A percentile compares a stretch with the other conserved stretches of the same genome.
Conservation (phyloP, 2,329 filamentous ascomycete species). For the Basipetospora chlamydospora region DNA sequence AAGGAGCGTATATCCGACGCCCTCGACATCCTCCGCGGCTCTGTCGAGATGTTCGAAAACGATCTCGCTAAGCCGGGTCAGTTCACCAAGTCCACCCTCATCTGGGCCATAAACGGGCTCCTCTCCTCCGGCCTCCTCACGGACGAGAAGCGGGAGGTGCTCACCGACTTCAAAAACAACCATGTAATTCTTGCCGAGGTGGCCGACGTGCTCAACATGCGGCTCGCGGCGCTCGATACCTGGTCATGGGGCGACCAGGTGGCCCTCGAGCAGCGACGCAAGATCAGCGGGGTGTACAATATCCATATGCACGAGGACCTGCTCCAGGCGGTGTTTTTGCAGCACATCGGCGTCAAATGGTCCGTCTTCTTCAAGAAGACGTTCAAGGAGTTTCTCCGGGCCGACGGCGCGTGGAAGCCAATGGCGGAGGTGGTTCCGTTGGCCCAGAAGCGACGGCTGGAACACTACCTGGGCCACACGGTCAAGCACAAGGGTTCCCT, state of each 20-base stretch:
- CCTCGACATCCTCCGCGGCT: conserved; percentile 13
- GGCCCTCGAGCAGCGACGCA: conserved; percentile 26
- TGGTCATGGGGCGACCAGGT: conserved; percentile 33
- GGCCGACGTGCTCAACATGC: conserved; percentile 37
- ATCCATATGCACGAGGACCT: conserved; percentile 38
- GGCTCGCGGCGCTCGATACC: conserved; percentile 24
- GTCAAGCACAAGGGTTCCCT: conserved; percentile 10
- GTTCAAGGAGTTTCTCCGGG: conserved; percentile 18
- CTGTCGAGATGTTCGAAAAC: conserved; percentile 18
- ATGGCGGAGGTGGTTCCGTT: conserved; percentile 16
- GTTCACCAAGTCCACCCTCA: conserved; percentile 20
- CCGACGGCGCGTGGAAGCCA: conserved; percentile 20
- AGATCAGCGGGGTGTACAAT: conserved; percentile 32
- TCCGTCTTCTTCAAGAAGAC: conserved; percentile 26
- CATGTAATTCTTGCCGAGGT: conserved; percentile 29
- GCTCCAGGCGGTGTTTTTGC: conserved; percentile 34
- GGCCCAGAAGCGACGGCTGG: conserved; percentile 14
- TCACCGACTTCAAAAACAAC: conserved; percentile 28
- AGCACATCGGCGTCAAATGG: conserved; percentile 33
- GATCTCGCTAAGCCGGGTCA: conserved; percentile 15
- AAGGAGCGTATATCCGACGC: conserved; percentile 13
- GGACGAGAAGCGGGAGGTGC: conserved; percentile 23
- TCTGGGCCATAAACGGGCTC: conserved; percentile 26
- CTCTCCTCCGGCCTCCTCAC: conserved; percentile 28
- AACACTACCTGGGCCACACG: conserved; percentile 22